Evolutionary conservation across 169 alveolate species (phyloP).

Genomic region (Cryptosporidium baileyi): DNA sequence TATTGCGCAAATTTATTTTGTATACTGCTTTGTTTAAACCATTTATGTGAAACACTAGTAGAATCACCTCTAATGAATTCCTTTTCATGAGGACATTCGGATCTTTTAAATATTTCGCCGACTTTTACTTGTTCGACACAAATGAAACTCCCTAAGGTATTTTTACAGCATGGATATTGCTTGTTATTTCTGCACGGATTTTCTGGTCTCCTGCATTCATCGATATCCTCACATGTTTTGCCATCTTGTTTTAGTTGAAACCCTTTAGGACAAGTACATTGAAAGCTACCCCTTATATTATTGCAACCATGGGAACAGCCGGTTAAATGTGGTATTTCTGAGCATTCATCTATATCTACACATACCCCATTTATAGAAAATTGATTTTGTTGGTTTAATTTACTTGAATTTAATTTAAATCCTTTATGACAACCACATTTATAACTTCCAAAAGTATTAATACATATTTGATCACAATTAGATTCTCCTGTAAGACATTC

Average conservation of each 20-base stretch:
- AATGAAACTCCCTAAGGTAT: constrained; percentile 72
- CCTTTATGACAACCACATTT: constrained; percentile 72
- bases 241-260: constrained; percentile 42
- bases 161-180: constrained; percentile 71
- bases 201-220: constrained; percentile 74
- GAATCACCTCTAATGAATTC: not conserved
- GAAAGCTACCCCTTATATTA: constrained; percentile 62
- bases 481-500: constrained; percentile 73
- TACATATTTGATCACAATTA: constrained; percentile 72
- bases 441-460: constrained; percentile 75
- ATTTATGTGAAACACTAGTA: not conserved
- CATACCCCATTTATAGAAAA: constrained; percentile 64
- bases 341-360: constrained; percentile 77
- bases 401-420: constrained; percentile 33
- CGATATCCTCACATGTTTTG: constrained; percentile 74
- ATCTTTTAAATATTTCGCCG: constrained; percentile 38
- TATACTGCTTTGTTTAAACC: not conserved
- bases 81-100: constrained; percentile 19
- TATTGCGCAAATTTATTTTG: not conserved
- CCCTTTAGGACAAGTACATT: constrained; percentile 74
- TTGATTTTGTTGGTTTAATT: constrained; percentile 24
- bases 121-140: constrained; percentile 69
- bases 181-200: constrained; percentile 44
- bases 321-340: constrained; percentile 58
- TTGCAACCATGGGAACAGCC: constrained; percentile 69